Evolutionary conservation across 768 basidiomycete species (phyloP).

Genomic region (Boletus sp.): DNA sequence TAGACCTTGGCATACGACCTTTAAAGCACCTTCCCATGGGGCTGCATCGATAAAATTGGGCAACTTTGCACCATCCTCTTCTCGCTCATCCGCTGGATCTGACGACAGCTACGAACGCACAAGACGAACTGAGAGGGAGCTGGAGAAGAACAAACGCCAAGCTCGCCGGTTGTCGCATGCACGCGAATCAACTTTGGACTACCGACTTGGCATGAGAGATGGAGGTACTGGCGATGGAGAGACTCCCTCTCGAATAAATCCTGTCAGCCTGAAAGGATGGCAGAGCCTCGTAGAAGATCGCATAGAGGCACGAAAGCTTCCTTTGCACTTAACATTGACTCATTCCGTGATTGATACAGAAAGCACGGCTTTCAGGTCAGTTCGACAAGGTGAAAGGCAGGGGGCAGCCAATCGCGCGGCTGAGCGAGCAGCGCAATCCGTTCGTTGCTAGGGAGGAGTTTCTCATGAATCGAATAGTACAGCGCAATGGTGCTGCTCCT

Average conservation of each 20-base stretch:
- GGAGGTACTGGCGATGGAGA: slow-evolving; percentile 1
- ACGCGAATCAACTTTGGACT: slow-evolving; percentile 72
- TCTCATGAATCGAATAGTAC: slow-evolving; percentile 82
- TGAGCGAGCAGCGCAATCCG: slow-evolving; percentile 51
- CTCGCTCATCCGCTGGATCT: slow-evolving; percentile 11
- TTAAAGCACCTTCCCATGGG: slow-evolving; percentile 56
- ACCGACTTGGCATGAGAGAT: slow-evolving; percentile 56
- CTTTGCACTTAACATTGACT: neutral
- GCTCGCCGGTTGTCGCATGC: slow-evolving; percentile 60
- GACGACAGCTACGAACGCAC: slow-evolving; percentile 36
- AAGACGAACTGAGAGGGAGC: slow-evolving; percentile 45
- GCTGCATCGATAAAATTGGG: slow-evolving; percentile 52
- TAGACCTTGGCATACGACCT: slow-evolving; percentile 68
- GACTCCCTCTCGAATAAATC: slow-evolving; percentile 40
- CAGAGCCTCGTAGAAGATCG: slow-evolving; percentile 69
- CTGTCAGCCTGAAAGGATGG: slow-evolving; percentile 72
- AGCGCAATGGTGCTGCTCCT: slow-evolving; percentile 76
- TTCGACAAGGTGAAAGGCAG: slow-evolving; percentile 74
- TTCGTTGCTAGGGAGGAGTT: slow-evolving; percentile 76
- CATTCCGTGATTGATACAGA: slow-evolving; percentile 35
- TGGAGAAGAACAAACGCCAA: slow-evolving; percentile 47
- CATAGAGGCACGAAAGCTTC: slow-evolving; percentile 58
- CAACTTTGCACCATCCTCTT: slow-evolving; percentile 34
- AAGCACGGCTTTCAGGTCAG: slow-evolving; percentile 60
- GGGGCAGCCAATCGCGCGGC: slow-evolving; percentile 46